phyloP scores from a whole-genome alignment of 371 early-diverging fungal genomes.

The Polyrhizophydium stewartii region DNA sequence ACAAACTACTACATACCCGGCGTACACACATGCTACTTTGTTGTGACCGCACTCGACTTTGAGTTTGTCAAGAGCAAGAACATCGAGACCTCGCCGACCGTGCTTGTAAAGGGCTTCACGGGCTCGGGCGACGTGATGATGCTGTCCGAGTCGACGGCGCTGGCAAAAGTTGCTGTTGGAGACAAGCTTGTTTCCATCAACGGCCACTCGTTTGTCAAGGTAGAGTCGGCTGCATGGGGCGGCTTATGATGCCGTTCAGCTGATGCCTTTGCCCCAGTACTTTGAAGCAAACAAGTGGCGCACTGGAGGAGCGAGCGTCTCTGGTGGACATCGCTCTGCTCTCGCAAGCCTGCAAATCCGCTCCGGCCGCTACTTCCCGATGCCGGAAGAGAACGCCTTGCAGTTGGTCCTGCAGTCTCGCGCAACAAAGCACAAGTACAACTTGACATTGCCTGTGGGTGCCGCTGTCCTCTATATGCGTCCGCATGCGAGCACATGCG shows the following conservation, averaged over 20 bases:
- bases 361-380: neutral
- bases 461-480: too few species aligned
- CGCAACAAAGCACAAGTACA: neutral
- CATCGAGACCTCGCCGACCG: neutral
- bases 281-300: neutral
- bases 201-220: neutral
- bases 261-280: neutral
- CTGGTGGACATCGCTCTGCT: constrained; percentile 1
- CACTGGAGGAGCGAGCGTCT: constrained; percentile 8
- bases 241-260: neutral
- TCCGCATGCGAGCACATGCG: too few species aligned
- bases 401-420: neutral
- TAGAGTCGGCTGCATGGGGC: neutral
- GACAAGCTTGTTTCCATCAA: neutral
- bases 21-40: neutral
- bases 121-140: neutral
- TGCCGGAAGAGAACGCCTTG: neutral
- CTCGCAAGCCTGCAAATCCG: neutral
- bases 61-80: neutral
- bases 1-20: neutral
- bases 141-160: neutral
- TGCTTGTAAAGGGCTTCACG: neutral
- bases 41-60: neutral
- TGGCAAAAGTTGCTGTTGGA: neutral
- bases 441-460: neutral